Percentiles rank a stretch among this genome's conserved stretches.
phyloP scores from a whole-genome alignment of 768 basidiomycete species.

The Suillus luteus region DNA sequence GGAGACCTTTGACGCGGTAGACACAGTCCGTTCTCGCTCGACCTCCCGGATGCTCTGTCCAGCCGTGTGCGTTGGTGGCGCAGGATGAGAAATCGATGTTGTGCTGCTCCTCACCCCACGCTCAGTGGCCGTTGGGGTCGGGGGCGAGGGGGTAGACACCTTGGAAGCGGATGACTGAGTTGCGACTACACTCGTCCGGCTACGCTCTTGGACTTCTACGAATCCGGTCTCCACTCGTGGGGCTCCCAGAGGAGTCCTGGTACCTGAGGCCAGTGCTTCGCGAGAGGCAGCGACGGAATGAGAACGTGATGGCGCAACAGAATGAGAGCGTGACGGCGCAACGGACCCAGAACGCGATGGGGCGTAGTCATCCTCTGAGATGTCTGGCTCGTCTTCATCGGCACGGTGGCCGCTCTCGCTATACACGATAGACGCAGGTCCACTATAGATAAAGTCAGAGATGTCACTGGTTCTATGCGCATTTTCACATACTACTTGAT shows the following conservation, averaged over 20 bases:
- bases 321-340: slow-evolving; percentile 43
- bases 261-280: slow-evolving; percentile 36
- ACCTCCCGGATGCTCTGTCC: slow-evolving; percentile 26
- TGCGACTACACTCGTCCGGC: slow-evolving; percentile 23
- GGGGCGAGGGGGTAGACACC: slow-evolving; percentile 12
- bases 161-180: slow-evolving; percentile 24
- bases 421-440: slow-evolving; percentile 79
- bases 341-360: slow-evolving; percentile 35
- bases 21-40: slow-evolving; percentile 26
- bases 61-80: slow-evolving; percentile 1
- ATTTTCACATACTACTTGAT: slow-evolving; percentile 64
- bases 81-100: slow-evolving; percentile 10
- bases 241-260: slow-evolving; percentile 34
- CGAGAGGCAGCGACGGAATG: slow-evolving; percentile 54
- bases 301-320: slow-evolving; percentile 47
- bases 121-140: slow-evolving; percentile 16
- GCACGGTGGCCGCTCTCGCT: slow-evolving; percentile 76
- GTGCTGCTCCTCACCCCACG: neutral
- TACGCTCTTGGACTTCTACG: slow-evolving; percentile 34
- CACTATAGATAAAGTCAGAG: slow-evolving; percentile 42
- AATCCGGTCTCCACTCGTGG: slow-evolving; percentile 28
- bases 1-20: slow-evolving; percentile 30
- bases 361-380: slow-evolving; percentile 61
- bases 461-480: neutral
- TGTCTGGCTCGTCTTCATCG: slow-evolving; percentile 72